Conservation (phyloP, 371 early-diverging fungal species). For the Capillidium rhysosporum region DNA sequence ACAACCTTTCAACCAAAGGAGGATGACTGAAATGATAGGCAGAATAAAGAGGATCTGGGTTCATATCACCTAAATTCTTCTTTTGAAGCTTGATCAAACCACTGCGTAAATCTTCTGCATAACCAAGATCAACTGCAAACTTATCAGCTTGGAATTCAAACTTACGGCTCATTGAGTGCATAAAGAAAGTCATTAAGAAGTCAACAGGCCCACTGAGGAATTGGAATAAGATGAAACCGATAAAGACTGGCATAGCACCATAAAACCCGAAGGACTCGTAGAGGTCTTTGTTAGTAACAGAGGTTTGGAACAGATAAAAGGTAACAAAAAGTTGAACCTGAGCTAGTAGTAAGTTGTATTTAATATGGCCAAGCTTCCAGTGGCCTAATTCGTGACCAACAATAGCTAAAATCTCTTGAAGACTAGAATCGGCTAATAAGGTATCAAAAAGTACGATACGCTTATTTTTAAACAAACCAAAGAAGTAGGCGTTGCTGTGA, state of each 20-base stretch:
- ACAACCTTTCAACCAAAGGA: conserved; percentile 75
- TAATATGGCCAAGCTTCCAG: conserved; percentile 77
- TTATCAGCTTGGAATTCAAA: conserved; percentile 94
- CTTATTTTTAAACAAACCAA: conserved; percentile 90
- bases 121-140: conserved; percentile 79
- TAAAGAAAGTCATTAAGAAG: conserved; percentile 44
- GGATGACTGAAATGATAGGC: conserved; percentile 92
- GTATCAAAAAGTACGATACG: conserved; percentile 96
- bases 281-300: conserved; percentile 43
- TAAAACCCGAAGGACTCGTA: conserved; percentile 74
- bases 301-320: conserved; percentile 69
- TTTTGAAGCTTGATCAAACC: conserved; percentile 77
- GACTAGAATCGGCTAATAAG: conserved; percentile 59
- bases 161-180: conserved; percentile 64
- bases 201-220: conserved; percentile 62
- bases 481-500: conserved; percentile 97
- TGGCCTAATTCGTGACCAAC: conserved; percentile 97
- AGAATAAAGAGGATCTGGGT: conserved; percentile 77
- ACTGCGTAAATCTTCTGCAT: conserved; percentile 46
- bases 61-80: conserved; percentile 78
- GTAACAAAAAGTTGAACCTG: conserved; percentile 58
- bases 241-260: conserved; percentile 40
- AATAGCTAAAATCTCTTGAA: conserved; percentile 84
- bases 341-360: conserved; percentile 43
- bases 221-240: conserved; percentile 78